phyloP scores from a whole-genome alignment of 2,329 filamentous ascomycete species.

The Cladosporium sp. region DNA sequence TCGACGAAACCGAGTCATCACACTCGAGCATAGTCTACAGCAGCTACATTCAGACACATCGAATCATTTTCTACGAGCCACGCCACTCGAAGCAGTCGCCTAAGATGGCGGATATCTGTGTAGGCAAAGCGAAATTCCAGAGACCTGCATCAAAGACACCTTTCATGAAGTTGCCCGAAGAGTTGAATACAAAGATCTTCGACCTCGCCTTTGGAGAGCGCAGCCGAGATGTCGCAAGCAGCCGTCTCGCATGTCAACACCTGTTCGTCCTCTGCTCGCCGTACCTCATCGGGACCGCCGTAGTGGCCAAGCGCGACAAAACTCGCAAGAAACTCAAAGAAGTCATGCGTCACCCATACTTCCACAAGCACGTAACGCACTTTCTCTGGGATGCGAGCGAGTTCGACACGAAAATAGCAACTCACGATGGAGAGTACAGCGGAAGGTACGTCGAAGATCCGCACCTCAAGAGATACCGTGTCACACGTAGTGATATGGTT shows the following conservation, averaged over 20 bases:
- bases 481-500: too few relatives aligned
- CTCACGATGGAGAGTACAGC: too few relatives aligned
- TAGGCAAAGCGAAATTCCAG: too few relatives aligned
- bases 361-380: constrained; percentile 3
- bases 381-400: constrained; percentile 3
- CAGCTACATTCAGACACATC: too few relatives aligned
- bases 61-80: too few relatives aligned
- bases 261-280: background rate
- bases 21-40: too few relatives aligned
- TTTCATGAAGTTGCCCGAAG: background rate
- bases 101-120: too few relatives aligned
- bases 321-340: background rate
- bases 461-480: too few relatives aligned
- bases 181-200: background rate
- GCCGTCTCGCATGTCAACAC: background rate
- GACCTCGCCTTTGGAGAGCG: background rate
- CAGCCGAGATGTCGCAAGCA: background rate
- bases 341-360: constrained; percentile 2
- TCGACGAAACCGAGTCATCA: too few relatives aligned
- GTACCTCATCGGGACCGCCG: background rate
- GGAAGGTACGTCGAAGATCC: too few relatives aligned
- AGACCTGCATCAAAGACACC: background rate
- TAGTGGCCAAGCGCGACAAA: background rate
- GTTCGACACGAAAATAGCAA: background rate
- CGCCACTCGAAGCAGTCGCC: too few relatives aligned